Base-by-base conservation (phyloP, 176 grass and related monocot species). In the Cenchrus americanus region DNA sequence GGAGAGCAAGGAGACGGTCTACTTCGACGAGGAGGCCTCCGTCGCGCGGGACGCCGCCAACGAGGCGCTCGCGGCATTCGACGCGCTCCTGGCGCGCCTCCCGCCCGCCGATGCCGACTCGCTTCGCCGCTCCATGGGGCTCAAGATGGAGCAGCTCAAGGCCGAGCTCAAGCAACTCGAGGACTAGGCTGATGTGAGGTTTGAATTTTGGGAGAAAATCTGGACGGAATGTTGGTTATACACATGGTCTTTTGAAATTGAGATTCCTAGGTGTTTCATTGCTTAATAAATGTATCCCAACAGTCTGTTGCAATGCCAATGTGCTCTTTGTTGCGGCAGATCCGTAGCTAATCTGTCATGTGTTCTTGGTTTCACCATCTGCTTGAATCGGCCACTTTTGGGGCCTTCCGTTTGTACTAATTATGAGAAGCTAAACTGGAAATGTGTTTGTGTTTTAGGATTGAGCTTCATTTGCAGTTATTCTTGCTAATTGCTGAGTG, bases 131-230 rank as follows among this genome's bases (percentile, higher is more conserved):
- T 95, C 96, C 59, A 98, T 98, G 96, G 93, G 96, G 53, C 96
- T 98, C 62, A 98, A 98, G 91, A 98, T 95, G 71, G 96, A 98
- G 86, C 96, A 98, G 84, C 89, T 98, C 27, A 98, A 98, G 83
- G 96, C 96, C 62, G 96, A 98, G 80, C 89, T 98, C 88, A 91
- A 87, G 76, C 93, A 93, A 73, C 85, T 98, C 60, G 93, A 98
- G 75, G 96, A 95, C 63, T 91, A 91, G 77, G 21, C 34, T 2
- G 37, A 11, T 5, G 14, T 34, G 21, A 86, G 54, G 21, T 71
- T 85, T 64, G 14, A 59, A 50, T 88, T 55, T 84, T 23, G 6
- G 63, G 62, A 37, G 48, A n/a, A 75, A 75, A 86, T 83, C 52
- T 84, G 69, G 43, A 41, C 34, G 49, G 34, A 62, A 48, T 71